Percentiles rank a stretch among this genome's conserved stretches.
Conservation (phyloP, 2,329 filamentous ascomycete species). For the Penicillium fuscoglaucum region DNA sequence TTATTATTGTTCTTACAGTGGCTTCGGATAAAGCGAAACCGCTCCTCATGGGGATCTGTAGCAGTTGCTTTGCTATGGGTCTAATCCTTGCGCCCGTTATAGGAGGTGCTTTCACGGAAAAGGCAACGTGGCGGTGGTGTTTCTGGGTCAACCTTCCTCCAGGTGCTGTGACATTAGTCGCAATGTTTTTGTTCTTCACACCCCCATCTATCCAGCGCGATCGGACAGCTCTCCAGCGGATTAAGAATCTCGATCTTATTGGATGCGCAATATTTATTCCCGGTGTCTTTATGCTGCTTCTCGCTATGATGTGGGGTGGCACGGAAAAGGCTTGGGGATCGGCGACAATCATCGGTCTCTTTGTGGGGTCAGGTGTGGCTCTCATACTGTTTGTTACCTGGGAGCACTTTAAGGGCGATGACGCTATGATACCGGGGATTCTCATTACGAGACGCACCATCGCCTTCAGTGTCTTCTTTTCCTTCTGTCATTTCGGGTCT, state of each 20-base stretch:
- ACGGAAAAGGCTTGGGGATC: slow-evolving; percentile 21
- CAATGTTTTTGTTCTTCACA: slow-evolving; percentile 13
- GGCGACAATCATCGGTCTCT: slow-evolving; percentile 28
- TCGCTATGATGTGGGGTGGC: slow-evolving; percentile 31
- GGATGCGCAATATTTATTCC: slow-evolving; percentile 27
- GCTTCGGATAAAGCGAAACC: not conserved
- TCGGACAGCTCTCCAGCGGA: not conserved
- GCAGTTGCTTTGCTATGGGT: slow-evolving; percentile 8
- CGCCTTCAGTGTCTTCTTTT: not conserved
- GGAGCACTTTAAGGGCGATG: slow-evolving; percentile 4
- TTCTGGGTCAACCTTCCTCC: slow-evolving; percentile 14
- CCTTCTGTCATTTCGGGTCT: not conserved
- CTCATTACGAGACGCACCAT: not conserved
- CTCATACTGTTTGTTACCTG: slow-evolving; percentile 4
- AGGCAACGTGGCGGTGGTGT: not conserved
- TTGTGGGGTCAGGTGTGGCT: slow-evolving; percentile 13
- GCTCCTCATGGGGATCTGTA: slow-evolving; percentile 5
- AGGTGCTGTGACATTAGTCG: slow-evolving; percentile 13
- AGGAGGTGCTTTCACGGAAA: slow-evolving; percentile 11
- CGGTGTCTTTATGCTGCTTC: slow-evolving; percentile 24
- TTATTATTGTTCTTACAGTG: slow-evolving; percentile 2
- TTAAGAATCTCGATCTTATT: slow-evolving; percentile 24
- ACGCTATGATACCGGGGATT: slow-evolving; percentile 9
- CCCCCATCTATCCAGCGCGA: slow-evolving; percentile 3
- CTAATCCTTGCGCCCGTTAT: slow-evolving; percentile 10